Conservation (phyloP, 2,329 filamentous ascomycete genomes). For the Ascochyta pisi region DNA sequence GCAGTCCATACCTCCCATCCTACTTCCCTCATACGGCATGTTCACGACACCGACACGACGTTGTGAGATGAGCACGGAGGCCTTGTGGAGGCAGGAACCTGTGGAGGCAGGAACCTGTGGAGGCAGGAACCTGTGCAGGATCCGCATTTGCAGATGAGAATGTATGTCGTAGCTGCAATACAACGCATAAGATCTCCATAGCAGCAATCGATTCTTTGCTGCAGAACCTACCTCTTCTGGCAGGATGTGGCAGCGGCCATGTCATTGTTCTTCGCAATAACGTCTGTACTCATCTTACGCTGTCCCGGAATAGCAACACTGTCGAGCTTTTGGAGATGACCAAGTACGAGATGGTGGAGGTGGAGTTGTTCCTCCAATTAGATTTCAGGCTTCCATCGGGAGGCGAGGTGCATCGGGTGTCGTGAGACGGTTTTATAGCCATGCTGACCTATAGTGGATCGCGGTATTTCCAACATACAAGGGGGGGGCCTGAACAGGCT, state of each 20-base stretch:
- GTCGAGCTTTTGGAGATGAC: conserved; percentile 15
- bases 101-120: too few relatives aligned
- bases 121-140: conserved; percentile 3
- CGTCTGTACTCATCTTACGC: conserved; percentile 15
- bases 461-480: conserved; percentile 11
- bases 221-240: conserved; percentile 12
- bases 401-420: conserved; percentile 16
- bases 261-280: conserved; percentile 10
- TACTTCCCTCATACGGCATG: conserved; percentile 9
- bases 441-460: conserved; percentile 18
- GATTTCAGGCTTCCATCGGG: not conserved
- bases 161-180: conserved; percentile 12
- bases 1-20: not conserved
- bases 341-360: conserved; percentile 7
- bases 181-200: conserved; percentile 15
- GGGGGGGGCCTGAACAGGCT: too few relatives aligned
- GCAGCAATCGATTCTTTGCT: conserved; percentile 5
- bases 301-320: conserved; percentile 13
- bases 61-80: conserved; percentile 14
- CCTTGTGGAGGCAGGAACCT: conserved; percentile 6
- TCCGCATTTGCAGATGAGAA: not conserved
- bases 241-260: conserved; percentile 4
- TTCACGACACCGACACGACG: not conserved
- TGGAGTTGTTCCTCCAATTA: conserved; percentile 19
- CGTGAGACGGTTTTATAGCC: conserved; percentile 19